Percentiles rank a stretch among this genome's conserved stretches.
Evolutionary conservation across 441 rosid genomes (phyloP).

Genomic region (Euphorbia schlechtendalii): DNA sequence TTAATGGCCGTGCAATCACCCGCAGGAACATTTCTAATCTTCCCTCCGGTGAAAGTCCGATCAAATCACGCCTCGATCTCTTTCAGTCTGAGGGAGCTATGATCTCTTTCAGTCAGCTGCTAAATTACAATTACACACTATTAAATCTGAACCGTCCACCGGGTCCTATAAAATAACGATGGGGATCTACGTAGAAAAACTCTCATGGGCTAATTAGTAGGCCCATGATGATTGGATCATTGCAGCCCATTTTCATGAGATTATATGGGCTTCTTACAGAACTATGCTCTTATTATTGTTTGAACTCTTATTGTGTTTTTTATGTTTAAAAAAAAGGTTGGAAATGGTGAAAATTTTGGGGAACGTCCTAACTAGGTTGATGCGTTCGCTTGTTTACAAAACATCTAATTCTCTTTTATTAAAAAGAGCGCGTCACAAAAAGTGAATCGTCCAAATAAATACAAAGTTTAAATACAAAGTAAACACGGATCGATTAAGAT

Average conservation of each 20-base stretch:
- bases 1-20: constrained; percentile 65
- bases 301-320: no score
- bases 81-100: neutral
- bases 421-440: no score
- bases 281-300: no score
- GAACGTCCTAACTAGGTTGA: no score
- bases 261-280: no score
- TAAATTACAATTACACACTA: neutral
- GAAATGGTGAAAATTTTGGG: no score
- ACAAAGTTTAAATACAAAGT: no score
- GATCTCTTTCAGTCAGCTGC: neutral
- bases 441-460: no score
- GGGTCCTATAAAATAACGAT: neutral
- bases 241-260: neutral
- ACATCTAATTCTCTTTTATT: no score
- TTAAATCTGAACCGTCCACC: neutral
- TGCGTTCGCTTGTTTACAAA: no score
- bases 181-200: neutral
- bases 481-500: no score
- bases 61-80: constrained; percentile 13
- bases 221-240: neutral
- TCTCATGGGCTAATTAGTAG: neutral
- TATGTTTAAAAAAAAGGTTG: no score
- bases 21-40: constrained; percentile 59
- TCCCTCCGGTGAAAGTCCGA: neutral